Conservation (phyloP, 2,329 filamentous ascomycete genomes). For the Cercospora sp. region DNA sequence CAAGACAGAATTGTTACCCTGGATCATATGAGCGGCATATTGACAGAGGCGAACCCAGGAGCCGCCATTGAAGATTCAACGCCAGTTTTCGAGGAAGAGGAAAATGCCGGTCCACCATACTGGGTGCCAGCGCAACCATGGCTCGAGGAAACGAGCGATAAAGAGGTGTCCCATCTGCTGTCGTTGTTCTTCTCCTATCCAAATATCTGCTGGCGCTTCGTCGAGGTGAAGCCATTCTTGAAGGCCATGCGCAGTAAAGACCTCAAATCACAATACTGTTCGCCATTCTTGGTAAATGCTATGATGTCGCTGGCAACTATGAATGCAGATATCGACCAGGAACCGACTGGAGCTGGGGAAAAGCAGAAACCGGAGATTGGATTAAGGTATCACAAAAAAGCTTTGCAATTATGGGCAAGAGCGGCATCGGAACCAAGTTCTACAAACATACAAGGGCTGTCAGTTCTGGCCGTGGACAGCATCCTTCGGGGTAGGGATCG, state of each 20-base stretch:
- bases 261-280: constrained; percentile 2
- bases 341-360: not conserved
- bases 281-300: constrained; percentile 11
- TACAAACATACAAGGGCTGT: constrained; percentile 11
- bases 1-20: constrained; percentile 8
- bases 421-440: constrained; percentile 1
- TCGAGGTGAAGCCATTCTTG: constrained; percentile 5
- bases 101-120: not conserved
- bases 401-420: not conserved
- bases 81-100: not conserved
- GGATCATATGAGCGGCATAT: constrained; percentile 1
- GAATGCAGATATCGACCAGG: constrained; percentile 1
- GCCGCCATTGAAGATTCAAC: not conserved
- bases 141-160: constrained; percentile 1
- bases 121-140: constrained; percentile 11
- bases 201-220: constrained; percentile 10
- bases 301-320: constrained; percentile 10
- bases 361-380: not conserved
- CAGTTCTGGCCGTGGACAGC: constrained; percentile 5
- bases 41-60: not conserved
- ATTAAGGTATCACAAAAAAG: constrained; percentile 7
- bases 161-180: constrained; percentile 6
- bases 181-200: constrained; percentile 5
- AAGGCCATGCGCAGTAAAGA: constrained; percentile 6
- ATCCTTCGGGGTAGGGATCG: constrained; percentile 8